These are phyloP conservation scores for Vaccinium corymbosum DNA, from an alignment of 148 eudicot genomes.

Conservation along the genomic window DNA sequence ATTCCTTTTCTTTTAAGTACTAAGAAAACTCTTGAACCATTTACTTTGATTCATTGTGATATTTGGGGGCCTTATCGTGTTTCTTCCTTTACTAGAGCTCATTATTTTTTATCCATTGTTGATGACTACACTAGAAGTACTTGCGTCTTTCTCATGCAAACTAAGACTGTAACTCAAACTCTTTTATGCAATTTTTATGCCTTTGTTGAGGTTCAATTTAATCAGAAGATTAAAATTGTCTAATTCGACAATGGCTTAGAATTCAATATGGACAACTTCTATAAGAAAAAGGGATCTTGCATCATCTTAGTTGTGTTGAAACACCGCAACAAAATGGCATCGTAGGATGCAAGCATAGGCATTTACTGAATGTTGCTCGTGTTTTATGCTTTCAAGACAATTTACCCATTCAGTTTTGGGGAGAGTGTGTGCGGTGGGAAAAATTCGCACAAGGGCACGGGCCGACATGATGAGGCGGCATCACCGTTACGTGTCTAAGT, in stretches of 20 bases:
- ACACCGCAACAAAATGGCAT: too few relatives aligned
- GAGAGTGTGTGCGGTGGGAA: too few relatives aligned
- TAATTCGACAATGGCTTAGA: not conserved
- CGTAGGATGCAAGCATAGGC: too few relatives aligned
- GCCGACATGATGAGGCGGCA: too few relatives aligned
- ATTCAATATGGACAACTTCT: not conserved
- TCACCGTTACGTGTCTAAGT: too few relatives aligned
- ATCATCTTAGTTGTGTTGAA: not conserved
- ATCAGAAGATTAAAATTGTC: not conserved
- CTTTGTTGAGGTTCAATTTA: not conserved
- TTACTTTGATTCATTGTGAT: not conserved
- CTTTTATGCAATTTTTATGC: not conserved
- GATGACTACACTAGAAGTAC: not conserved
- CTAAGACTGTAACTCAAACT: not conserved
- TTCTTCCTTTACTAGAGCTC: not conserved
- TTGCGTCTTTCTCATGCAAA: not conserved
- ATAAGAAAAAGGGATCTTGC: not conserved
- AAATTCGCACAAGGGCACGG: too few relatives aligned
- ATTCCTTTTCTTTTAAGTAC: not conserved
- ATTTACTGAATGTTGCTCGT: too few relatives aligned
- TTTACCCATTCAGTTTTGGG: too few relatives aligned
- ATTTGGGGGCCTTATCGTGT: not conserved
- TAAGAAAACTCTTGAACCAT: not conserved
- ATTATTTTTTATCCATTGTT: not conserved
- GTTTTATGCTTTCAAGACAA: too few relatives aligned